phyloP scores from a whole-genome alignment of 176 grass and related monocot genomes.

The Echinochloa phyllopogon region DNA sequence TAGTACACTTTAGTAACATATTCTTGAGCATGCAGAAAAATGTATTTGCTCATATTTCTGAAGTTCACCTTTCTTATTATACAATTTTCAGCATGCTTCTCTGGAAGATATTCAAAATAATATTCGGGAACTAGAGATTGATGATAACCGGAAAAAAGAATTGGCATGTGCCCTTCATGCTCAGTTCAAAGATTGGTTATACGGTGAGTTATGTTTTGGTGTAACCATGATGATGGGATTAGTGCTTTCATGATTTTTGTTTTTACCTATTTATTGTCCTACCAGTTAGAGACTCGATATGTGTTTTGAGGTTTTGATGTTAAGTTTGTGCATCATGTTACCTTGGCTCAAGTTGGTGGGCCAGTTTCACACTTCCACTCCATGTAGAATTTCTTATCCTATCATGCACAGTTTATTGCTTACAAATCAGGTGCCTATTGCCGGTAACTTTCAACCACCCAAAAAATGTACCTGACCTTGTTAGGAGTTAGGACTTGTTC shows the following conservation, averaged over 20 bases:
- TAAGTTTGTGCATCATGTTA: conserved; percentile 10
- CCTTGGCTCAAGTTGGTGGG: not conserved
- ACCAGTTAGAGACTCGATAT: not conserved
- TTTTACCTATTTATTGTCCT: conserved; percentile 24
- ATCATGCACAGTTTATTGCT: conserved; percentile 14
- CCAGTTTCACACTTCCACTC: not conserved
- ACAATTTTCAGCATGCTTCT: conserved; percentile 69
- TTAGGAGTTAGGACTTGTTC: conserved; percentile 1
- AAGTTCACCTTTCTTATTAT: conserved; percentile 23
- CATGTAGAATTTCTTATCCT: conserved; percentile 17
- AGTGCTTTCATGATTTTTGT: conserved; percentile 20
- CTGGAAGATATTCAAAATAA: conserved; percentile 83
- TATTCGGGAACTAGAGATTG: conserved; percentile 73
- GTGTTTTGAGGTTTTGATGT: not conserved
- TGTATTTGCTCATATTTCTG: conserved; percentile 19
- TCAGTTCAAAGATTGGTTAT: conserved; percentile 98
- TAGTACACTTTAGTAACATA: conserved; percentile 17
- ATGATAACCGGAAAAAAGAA: conserved; percentile 88
- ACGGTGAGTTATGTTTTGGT: conserved; percentile 60
- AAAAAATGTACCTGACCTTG: not conserved
- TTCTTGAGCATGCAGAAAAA: not conserved
- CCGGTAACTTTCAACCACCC: not conserved
- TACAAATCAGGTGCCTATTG: not conserved
- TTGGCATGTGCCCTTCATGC: conserved; percentile 83
- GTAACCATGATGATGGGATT: conserved; percentile 29